Evolutionary conservation across 2,329 filamentous ascomycete genomes (phyloP).

Genomic region (Colletotrichum spaethianum): DNA sequence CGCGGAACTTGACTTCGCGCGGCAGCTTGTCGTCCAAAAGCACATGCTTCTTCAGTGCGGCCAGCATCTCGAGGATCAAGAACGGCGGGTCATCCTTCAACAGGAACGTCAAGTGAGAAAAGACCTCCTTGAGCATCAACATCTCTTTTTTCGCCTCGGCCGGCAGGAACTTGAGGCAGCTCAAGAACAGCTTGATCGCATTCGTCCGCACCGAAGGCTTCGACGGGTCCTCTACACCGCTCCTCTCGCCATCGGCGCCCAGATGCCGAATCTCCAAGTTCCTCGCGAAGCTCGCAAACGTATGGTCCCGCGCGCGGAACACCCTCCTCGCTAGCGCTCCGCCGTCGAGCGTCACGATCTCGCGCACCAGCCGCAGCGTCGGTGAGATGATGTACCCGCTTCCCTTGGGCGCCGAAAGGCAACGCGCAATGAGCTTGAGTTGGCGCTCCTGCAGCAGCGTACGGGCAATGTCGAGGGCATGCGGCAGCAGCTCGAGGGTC

Average conservation of each 20-base stretch:
- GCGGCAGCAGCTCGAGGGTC: constrained; percentile 79
- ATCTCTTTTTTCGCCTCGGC: constrained; percentile 85
- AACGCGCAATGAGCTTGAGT: constrained; percentile 83
- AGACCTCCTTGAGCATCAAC: constrained; percentile 82
- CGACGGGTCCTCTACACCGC: constrained; percentile 70
- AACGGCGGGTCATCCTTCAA: constrained; percentile 84
- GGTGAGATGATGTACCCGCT: constrained; percentile 93
- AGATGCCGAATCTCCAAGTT: constrained; percentile 81
- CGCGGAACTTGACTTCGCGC: constrained; percentile 79
- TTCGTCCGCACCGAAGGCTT: constrained; percentile 87
- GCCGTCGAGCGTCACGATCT: constrained; percentile 89
- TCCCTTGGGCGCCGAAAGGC: constrained; percentile 82
- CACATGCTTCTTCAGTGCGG: constrained; percentile 78
- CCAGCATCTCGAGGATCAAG: constrained; percentile 81
- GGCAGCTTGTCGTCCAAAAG: constrained; percentile 82
- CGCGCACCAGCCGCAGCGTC: constrained; percentile 85
- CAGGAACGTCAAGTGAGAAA: constrained; percentile 85
- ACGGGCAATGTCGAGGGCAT: constrained; percentile 84
- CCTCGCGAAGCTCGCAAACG: constrained; percentile 83
- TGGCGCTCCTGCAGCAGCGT: constrained; percentile 86
- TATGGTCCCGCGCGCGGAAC: constrained; percentile 83
- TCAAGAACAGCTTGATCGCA: constrained; percentile 84
- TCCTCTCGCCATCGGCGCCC: constrained; percentile 55
- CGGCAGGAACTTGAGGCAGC: constrained; percentile 83
- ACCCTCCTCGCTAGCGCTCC: constrained; percentile 83